Percentiles rank a stretch among this genome's conserved stretches.
phyloP scores from a whole-genome alignment of 306 rosid species.

The Dicorynia guianensis region DNA sequence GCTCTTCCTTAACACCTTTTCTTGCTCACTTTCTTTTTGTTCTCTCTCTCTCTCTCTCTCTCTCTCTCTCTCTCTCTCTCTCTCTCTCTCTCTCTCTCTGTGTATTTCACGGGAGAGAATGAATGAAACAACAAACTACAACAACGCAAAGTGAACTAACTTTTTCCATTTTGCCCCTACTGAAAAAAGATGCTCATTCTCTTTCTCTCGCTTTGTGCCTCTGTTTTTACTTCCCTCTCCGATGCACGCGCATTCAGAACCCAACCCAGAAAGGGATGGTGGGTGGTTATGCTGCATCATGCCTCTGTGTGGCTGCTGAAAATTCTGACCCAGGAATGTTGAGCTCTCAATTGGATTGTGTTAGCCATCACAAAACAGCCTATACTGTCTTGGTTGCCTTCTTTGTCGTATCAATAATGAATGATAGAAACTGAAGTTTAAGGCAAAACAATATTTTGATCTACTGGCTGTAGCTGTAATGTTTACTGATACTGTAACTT shows the following conservation, averaged over 20 bases:
- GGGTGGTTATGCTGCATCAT: background rate
- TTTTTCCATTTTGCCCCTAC: conserved; percentile 44
- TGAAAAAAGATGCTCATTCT: conserved; percentile 25
- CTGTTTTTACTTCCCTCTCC: conserved; percentile 11
- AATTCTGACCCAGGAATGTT: conserved; percentile 11
- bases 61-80: conserved; percentile 36
- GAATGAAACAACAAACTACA: background rate
- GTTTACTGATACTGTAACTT: no score
- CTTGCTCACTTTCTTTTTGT: conserved; percentile 11
- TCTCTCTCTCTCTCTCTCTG: conserved; percentile 36
- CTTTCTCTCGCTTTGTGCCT: background rate
- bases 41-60: conserved; percentile 36
- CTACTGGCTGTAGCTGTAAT: no score
- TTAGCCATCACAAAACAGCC: background rate
- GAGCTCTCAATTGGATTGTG: background rate
- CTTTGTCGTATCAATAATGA: background rate
- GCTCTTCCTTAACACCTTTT: background rate
- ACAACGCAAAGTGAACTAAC: conserved; percentile 38
- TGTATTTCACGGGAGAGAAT: background rate
- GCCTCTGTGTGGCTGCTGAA: background rate
- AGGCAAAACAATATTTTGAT: background rate
- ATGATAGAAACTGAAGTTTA: background rate
- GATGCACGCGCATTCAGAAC: conserved; percentile 49
- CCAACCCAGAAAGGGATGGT: conserved; percentile 26
- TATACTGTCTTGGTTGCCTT: background rate